Evolutionary conservation across 1,284 basidiomycete species (phyloP), one percentile per base, ranked within the genome.

Genomic region (Cutaneotrichosporon mucoides): DNA sequence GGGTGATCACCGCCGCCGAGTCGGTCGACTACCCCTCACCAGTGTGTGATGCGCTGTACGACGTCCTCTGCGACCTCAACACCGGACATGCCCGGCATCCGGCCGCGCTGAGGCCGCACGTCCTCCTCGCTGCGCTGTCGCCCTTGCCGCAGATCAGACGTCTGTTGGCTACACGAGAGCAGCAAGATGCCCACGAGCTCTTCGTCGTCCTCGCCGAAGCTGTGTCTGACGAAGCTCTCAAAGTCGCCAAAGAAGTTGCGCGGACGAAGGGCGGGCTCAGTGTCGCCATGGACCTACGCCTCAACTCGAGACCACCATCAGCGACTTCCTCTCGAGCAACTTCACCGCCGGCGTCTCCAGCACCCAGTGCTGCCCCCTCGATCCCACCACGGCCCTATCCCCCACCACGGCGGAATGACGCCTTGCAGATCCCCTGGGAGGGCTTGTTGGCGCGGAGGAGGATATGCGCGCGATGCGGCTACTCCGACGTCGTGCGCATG

Each of bases 111-210:
- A 84, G 88, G 0, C 90, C 90, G 0, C 72, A 85, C 46, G 81
- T 82, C 24, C 85, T 92, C 61, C 88, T 92, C 47, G 76, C 82
- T 11, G 88, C 87, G 1, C 83, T 92, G 55, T 82, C 84, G 13
- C 75, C 81, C 40, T 80, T 85, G 50, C 82, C 84, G 44, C 77
- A 81, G 43, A 82, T 83, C 61, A 84, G 82, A n/a, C 68, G 87
- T 0, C 81, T 94, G 6, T 86, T 95, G 70, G 84, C 84, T 60
- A 90, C 89, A 1, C 85, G 89, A 12, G 89, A 94, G 71, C 92
- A 96, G 73, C 92, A 96, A 78, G 92, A 96, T 75, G 92, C 92
- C 2, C 93, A 96, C 70, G 93, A 96, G 72, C 82, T 95, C n/a
- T 95, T 94, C 77, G 86, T 93, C 67, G 85, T 94, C 42, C 80